phyloP scores from a whole-genome alignment of 129 eudicot species.

The Arctium minus region DNA sequence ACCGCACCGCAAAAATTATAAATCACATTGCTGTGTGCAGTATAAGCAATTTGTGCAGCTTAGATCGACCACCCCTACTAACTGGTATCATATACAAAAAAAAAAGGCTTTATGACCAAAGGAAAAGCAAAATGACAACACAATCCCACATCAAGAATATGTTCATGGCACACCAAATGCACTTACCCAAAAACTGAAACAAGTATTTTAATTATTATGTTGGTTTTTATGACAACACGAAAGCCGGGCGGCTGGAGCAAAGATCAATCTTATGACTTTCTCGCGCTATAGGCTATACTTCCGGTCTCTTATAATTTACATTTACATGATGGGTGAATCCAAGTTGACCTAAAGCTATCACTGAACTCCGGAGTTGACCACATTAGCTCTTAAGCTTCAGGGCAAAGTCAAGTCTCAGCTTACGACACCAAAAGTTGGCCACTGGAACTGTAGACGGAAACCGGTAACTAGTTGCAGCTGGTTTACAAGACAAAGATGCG shows the following conservation, averaged over 20 bases:
- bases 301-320: slow-evolving; percentile 21
- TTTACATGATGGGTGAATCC: slow-evolving; percentile 3
- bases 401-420: slow-evolving; percentile 11
- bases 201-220: neutral
- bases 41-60: no score
- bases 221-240: neutral
- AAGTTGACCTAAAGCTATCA: slow-evolving; percentile 36
- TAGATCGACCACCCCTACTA: neutral
- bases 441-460: neutral
- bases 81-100: neutral
- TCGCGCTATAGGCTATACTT: neutral
- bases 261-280: neutral
- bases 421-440: slow-evolving; percentile 11
- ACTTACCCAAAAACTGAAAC: neutral
- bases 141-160: neutral
- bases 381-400: slow-evolving; percentile 29
- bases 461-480: slow-evolving; percentile 12
- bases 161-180: slow-evolving; percentile 4
- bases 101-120: neutral
- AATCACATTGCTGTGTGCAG: no score
- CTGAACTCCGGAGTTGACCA: slow-evolving; percentile 32
- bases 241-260: neutral
- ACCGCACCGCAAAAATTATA: no score
- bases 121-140: neutral
- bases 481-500: neutral